Evolutionary conservation across 2,329 filamentous ascomycete genomes (phyloP), one percentile per base, ranked within the genome.

Genomic region (Diplodia intermedia): DNA sequence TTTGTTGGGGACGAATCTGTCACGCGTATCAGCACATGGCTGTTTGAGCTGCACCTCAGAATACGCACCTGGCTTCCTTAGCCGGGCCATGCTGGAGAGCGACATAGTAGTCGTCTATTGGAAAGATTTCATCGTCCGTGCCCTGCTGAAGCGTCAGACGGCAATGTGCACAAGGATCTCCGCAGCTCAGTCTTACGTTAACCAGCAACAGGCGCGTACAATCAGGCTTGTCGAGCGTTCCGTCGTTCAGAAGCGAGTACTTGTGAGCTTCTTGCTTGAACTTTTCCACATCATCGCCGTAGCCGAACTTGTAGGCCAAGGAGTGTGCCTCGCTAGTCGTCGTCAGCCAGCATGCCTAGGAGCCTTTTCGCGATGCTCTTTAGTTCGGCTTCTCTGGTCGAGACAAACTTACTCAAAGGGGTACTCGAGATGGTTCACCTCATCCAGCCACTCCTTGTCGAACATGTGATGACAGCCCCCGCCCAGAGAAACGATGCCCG

Each of bases 401-500:
- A 33, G 54, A 20, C 26, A 26, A 36, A 70, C 77, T 71, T 70
- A 79, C 79, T 88, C 86, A 71, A 88, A 88, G 0, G 86, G 86
- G 73, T 88, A 89, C 73, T 88, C 86, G 36, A 88, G 78, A 63
- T 84, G 79, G 70, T 88, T 85, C 18, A 84, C 84, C 8, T 82
- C 73, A n/a, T 82, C 79, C 65, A 89, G 74, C 86, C 86, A 88
- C 65, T 77, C 79, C 4, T 73, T 73, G 52, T 83, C 80, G 70
- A 89, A 88, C 86, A 88, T 88, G 71, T 85, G 80, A 71, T 88
- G 86, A 66, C 80, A 84, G 0, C 86, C 86, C 1, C 86, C 86
- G 0, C 86, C 86, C 20, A 84, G 79, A 4, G 85, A 82, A 0
- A 87, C 84, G 0, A 84, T 81, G 5, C 84, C 86, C 2, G 81